Base-by-base conservation (phyloP, 1,284 basidiomycete species). In the Exobasidium rhododendri region DNA sequence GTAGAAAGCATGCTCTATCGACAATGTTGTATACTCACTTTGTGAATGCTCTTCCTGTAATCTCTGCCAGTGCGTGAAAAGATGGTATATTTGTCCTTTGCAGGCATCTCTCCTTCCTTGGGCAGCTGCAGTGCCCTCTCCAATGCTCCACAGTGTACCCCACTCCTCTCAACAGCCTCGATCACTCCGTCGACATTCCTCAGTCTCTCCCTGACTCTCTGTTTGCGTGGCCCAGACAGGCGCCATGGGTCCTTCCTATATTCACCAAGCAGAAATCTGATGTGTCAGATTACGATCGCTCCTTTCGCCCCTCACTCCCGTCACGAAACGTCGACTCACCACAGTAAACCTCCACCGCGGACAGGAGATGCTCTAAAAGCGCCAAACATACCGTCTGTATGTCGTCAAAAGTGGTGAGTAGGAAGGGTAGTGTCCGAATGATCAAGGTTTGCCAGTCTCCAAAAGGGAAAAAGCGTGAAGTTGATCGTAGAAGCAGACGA, bases 41-140 rank as follows among this genome's bases (percentile, higher is more conserved):
- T 96, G 83, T 98, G 94, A 49, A 97, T 90, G 22, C 90, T 89
- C 80, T 98, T 98, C 54, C 94, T 84, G 82, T 94, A 98, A 10
- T 69, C 70, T 24, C 62, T 60, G 17, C 66, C 67, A 35, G 83
- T 83, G 56, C 86, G 87, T 58, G 86, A 88, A 81, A 94, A 98
- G 20, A 90, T 87, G 0, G 94, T 97, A 83, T 97, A 98, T 82
- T 98, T 98, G 83, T 98, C 94, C 81, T 85, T 85, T 1, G 92
- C 82, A 14, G 83, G 83, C 92, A 94, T 94, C 79, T 92, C 89
- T 66, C 88, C 84, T 80, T 94, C 90, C 77, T 90, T 92, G 51
- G 92, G 92, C 30, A 94, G 82, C 61, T 87, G 84, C 45, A 93
- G 82, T 3, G 89, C 90, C 63, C 83, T 75, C 77, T 89, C 90